These are phyloP conservation scores for Cytospora schulzeri DNA, from an alignment of 2,329 filamentous ascomycete species.

Conservation along the genomic window DNA sequence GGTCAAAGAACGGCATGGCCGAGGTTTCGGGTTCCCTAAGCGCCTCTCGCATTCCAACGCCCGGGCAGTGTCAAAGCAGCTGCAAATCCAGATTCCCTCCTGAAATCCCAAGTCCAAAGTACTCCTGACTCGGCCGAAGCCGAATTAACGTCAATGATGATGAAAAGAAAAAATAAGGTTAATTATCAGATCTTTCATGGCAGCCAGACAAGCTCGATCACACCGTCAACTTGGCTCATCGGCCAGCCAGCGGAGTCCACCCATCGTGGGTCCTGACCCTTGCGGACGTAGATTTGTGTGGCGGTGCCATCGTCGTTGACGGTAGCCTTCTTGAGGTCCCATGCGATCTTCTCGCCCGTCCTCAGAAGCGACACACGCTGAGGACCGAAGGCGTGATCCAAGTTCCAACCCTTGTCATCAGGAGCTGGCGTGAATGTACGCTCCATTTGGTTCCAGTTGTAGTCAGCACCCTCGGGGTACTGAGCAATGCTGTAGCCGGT, in stretches of 20 bases:
- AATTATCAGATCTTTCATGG: constrained; percentile 33
- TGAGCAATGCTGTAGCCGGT: constrained; percentile 62
- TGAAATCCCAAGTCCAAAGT: not conserved
- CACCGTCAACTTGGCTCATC: constrained; percentile 57
- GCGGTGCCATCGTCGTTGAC: constrained; percentile 53
- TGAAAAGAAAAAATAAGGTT: not conserved
- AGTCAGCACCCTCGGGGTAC: constrained; percentile 54
- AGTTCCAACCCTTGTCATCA: constrained; percentile 38
- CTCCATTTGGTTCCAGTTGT: constrained; percentile 37
- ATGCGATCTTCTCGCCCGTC: constrained; percentile 39
- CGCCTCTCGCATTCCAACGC: not conserved
- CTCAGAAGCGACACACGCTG: constrained; percentile 34
- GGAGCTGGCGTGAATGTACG: constrained; percentile 36
- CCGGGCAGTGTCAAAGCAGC: not conserved
- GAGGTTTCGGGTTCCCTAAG: constrained; percentile 1
- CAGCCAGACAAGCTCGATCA: constrained; percentile 61
- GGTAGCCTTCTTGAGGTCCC: constrained; percentile 53
- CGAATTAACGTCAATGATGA: constrained; percentile 6
- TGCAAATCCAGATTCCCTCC: not conserved
- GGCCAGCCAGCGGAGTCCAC: constrained; percentile 46
- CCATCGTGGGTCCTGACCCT: constrained; percentile 57
- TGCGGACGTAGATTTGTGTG: constrained; percentile 55
- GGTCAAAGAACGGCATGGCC: not conserved
- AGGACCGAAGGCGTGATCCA: constrained; percentile 37
- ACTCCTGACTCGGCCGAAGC: constrained; percentile 8